Conservation (phyloP, 140 eudicot genomes). For the Bidens hawaiensis region DNA sequence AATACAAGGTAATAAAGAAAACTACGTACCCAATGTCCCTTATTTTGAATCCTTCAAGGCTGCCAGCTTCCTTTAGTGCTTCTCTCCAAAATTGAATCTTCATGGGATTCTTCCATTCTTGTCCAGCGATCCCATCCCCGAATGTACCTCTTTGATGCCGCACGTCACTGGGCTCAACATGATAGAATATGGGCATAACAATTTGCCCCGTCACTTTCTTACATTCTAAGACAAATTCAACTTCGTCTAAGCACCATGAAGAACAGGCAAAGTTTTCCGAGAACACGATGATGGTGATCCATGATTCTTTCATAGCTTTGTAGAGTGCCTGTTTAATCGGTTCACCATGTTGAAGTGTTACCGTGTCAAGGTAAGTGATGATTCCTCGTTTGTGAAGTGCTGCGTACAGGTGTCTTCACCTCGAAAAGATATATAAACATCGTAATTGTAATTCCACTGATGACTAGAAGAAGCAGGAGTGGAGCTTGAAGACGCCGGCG, state of each 20-base stretch:
- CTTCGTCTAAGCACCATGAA: background rate
- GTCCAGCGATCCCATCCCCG: background rate
- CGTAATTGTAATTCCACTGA: background rate
- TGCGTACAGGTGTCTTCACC: background rate
- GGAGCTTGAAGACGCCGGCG: no score
- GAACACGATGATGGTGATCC: background rate
- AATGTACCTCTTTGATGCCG: background rate
- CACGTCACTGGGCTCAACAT: conserved; percentile 1
- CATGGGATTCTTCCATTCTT: background rate
- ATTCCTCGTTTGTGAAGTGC: background rate
- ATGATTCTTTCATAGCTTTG: conserved; percentile 1
- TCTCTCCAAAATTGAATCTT: conserved; percentile 10
- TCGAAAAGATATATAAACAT: background rate
- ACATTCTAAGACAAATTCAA: background rate
- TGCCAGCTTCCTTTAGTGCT: background rate
- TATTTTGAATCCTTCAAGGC: no score
- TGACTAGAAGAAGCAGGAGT: background rate
- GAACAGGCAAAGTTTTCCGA: background rate
- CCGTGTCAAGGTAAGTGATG: background rate
- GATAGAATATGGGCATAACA: background rate
- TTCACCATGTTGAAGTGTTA: background rate
- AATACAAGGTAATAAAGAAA: no score
- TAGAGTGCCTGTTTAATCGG: background rate
- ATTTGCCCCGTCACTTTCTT: background rate
- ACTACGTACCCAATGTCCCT: no score